Evolutionary conservation across 2,329 filamentous ascomycete genomes (phyloP).

Genomic region (Teratosphaeria pseudoeucalypti): DNA sequence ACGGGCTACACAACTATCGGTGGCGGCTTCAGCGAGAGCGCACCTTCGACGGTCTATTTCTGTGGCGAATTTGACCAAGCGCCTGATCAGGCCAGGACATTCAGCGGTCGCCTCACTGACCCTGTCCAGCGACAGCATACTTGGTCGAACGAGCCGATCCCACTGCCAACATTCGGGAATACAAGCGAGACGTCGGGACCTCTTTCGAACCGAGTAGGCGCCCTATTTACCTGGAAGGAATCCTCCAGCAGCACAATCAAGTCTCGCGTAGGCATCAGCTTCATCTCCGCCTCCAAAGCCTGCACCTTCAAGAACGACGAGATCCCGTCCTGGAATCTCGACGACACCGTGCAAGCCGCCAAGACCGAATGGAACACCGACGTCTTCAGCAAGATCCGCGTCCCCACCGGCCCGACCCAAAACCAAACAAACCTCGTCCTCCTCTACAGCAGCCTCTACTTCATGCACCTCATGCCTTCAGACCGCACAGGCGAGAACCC

Average conservation of each 20-base stretch:
- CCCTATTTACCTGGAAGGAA: conserved; percentile 39
- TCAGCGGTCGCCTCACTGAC: conserved; percentile 22
- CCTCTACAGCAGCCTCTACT: conserved; percentile 59
- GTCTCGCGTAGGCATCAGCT: conserved; percentile 55
- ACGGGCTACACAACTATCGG: conserved; percentile 50
- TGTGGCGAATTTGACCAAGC: conserved; percentile 49
- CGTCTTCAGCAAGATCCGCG: conserved; percentile 51
- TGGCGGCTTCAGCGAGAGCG: conserved; percentile 54
- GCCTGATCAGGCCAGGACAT: conserved; percentile 24
- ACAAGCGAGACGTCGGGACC: conserved; percentile 16
- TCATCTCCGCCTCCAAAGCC: conserved; percentile 52
- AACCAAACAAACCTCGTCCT: conserved; percentile 46
- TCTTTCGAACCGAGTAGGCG: conserved; percentile 39
- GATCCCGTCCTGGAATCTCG: conserved; percentile 35
- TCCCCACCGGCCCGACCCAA: conserved; percentile 43
- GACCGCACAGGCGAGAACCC: conserved; percentile 65
- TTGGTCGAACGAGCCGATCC: conserved; percentile 14
- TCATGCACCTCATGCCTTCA: conserved; percentile 58
- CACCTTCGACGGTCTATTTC: conserved; percentile 49
- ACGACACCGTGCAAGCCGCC: conserved; percentile 23
- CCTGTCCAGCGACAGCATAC: conserved; percentile 14
- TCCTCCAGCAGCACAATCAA: conserved; percentile 29
- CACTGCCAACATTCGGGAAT: conserved; percentile 31
- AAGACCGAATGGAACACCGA: conserved; percentile 50
- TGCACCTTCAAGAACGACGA: conserved; percentile 49